Percentiles rank a stretch among this genome's conserved stretches.
Evolutionary conservation across 1,284 basidiomycete species (phyloP).

Genomic region (Cutaneotrichosporon cutaneum): DNA sequence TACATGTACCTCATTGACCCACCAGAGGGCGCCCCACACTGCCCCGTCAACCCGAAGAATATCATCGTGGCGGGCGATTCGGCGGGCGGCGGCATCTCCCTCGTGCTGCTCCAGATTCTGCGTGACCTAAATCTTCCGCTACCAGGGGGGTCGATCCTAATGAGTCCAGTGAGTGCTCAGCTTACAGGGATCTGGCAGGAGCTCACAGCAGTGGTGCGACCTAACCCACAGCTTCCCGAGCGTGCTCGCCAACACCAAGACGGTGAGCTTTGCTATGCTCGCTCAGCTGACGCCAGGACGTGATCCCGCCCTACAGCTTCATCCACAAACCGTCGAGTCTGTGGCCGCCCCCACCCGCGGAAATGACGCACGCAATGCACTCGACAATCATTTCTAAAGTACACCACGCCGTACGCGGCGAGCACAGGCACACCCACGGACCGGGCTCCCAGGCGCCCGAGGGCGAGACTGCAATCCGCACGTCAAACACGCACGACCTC

Average conservation of each 20-base stretch:
- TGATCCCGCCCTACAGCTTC: conserved; percentile 60
- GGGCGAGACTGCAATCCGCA: neutral
- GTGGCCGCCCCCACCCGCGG: conserved; percentile 86
- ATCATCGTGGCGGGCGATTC: conserved; percentile 86
- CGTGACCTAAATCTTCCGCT: conserved; percentile 75
- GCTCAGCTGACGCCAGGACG: conserved; percentile 59
- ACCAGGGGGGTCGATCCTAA: conserved; percentile 79
- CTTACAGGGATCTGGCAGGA: neutral
- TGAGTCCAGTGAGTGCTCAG: conserved; percentile 62
- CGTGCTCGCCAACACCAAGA: conserved; percentile 73
- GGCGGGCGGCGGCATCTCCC: conserved; percentile 83
- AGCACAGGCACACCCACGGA: neutral
- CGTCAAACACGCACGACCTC: conserved; percentile 4
- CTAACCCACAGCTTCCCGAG: conserved; percentile 93
- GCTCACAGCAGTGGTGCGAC: conserved; percentile 59
- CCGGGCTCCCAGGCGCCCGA: neutral
- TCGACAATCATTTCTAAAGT: conserved; percentile 64
- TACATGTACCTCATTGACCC: conserved; percentile 74
- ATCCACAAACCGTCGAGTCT: conserved; percentile 73
- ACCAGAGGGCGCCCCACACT: conserved; percentile 68
- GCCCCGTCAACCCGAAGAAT: conserved; percentile 73
- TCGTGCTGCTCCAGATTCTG: conserved; percentile 86
- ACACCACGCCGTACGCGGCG: conserved; percentile 58
- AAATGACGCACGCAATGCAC: conserved; percentile 65
- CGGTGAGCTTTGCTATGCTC: no score